Base-by-base conservation (phyloP, 768 basidiomycete species). In the Suillus decipiens region DNA sequence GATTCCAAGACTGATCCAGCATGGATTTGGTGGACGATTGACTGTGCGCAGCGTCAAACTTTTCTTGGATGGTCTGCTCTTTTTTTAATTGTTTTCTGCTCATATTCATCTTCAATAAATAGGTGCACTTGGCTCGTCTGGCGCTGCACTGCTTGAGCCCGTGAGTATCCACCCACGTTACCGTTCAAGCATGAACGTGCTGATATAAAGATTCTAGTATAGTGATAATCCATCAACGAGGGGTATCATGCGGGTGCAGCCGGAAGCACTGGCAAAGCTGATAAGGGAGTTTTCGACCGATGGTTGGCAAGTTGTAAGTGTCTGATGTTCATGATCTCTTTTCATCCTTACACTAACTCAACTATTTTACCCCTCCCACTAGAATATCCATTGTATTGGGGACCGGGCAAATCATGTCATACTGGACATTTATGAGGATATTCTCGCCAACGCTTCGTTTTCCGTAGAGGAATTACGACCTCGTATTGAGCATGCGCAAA, bases 401-500 rank as follows among this genome's bases (percentile, higher is more conserved):
- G 96, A 99, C 70, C 86, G 87, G 50, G 95, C 94, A 37, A 97
- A 96, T 70, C 82, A 89, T 37, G 79, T 89, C 36, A 85, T 94
- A 1, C 82, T 98, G 28, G 87, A 97, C 69, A 88, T 94, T 10
- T 95, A 92, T 70, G 92, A 96, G 72, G 75, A 80, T 7, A 78
- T 90, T 2, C 68, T 93, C 11, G 63, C 70, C 2, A 61, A 64
- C 31, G 55, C 64, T n/a, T 59, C 69, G 12, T 60, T 61, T 70
- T 72, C 54, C 17, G 69, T 62, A 10, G 67, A 59, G 69, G 72
- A 39, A 66, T 76, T 47, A 66, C 81, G 95, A 12, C 89, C 93
- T 1, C 82, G 96, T 47, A 87, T 97, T 10, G 96, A 99, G 72
- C 96, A 99, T 75, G 90, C 95, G 0, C 96, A 99, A 73, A 94